Base-by-base conservation (phyloP, 2,329 filamentous ascomycete genomes). In the Pseudogymnoascus sp. region DNA sequence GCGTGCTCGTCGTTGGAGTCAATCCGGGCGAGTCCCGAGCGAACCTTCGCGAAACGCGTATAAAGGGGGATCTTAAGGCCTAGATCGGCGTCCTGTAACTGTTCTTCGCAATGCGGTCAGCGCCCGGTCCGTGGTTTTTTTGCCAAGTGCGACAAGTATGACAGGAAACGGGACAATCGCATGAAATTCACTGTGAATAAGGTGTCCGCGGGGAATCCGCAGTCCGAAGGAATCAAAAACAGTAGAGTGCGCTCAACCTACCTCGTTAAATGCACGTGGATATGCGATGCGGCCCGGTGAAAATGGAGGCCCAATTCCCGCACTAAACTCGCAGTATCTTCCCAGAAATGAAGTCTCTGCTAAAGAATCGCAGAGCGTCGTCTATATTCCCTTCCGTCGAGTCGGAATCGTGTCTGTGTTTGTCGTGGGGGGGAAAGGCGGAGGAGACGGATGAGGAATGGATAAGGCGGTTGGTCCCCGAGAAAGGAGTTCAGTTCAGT, bases 61-160 rank as follows among this genome's bases (percentile, higher is more conserved):
- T 34, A 57, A 13, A 31, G 21, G 48, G 48, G 14, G 25, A 57
- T 57, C 48, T 57, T 57, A 57, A 57, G 48, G 48, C 48, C 48
- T 57, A 10, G 48, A 57, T 57, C 25, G 48, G 48, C 48, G 48
- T 57, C 25, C 48, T 57, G 48, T 34, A 57, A 57, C 48, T 57
- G 48, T 57, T 57, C 48, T 34, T 31, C n/a, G 48, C 48, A 57
- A 57, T 57, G 48, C 48, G 25, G 48, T 57, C 48, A 57, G 48
- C 48, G 48, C 25, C 31, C n/a, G 48, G 48, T 57, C 25, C 48
- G n/a, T 34, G 25, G 25, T 57, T 23, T 48, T 57, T 16, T n/a
- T 10, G 48, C 48, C 48, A 57, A 34, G 48, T 57, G 25, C 28
- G 51, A 16, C 51, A 31, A 57, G 25, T 57, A 13, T 57, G 51